These are phyloP conservation scores for Prunus campanulata DNA, from an alignment of 306 rosid species.

Conservation along the genomic window DNA sequence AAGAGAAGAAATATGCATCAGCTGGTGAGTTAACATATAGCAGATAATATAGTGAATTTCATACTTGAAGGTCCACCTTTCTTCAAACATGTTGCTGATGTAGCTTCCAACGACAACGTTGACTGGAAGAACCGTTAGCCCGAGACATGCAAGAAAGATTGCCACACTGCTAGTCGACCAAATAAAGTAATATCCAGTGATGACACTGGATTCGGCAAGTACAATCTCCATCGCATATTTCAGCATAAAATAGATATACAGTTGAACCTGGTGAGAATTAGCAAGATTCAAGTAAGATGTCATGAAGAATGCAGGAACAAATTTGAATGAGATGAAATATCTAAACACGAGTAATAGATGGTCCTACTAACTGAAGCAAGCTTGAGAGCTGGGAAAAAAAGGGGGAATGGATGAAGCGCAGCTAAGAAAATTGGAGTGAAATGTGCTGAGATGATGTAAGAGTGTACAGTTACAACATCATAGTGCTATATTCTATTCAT, in stretches of 20 bases:
- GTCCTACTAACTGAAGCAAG: neutral
- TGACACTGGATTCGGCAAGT: conserved; percentile 84
- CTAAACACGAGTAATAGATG: neutral
- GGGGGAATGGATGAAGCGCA: neutral
- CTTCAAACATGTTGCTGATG: conserved; percentile 87
- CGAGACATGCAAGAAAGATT: conserved; percentile 92
- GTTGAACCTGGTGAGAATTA: conserved; percentile 62
- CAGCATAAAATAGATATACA: conserved; percentile 87
- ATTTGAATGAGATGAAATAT: neutral
- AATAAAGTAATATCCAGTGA: conserved; percentile 76
- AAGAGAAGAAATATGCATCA: neutral
- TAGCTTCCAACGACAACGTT: conserved; percentile 80
- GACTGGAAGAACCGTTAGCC: conserved; percentile 92
- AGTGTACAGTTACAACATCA: neutral
- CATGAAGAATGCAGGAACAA: neutral
- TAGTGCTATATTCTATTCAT: neutral
- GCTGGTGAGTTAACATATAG: neutral
- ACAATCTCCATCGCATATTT: conserved; percentile 90
- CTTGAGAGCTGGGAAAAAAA: neutral
- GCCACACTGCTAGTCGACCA: conserved; percentile 88
- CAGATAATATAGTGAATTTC: neutral
- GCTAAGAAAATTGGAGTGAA: neutral
- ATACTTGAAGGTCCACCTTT: conserved; percentile 43
- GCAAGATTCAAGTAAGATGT: conserved; percentile 20
- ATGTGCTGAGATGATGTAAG: neutral